Evolutionary conservation across 805 yeast genomes (phyloP), one percentile per base, ranked within the genome.

Genomic region (Saccharomycopsis fodiens): DNA sequence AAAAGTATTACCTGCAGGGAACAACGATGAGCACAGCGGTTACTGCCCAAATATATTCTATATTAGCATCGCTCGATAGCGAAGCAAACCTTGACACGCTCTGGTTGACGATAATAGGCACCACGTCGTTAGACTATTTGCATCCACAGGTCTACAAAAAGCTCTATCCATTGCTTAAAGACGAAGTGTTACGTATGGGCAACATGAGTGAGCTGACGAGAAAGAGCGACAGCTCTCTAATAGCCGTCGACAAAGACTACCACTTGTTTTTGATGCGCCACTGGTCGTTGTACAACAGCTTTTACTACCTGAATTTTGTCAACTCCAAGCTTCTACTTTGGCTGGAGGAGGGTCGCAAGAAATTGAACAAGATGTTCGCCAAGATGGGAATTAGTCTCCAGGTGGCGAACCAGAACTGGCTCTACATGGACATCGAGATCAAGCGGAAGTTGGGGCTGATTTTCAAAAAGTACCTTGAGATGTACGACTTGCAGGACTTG

Each of bases 371-470:
- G 55, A 73, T 93, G 76, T 86, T 93, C 66, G 98, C 98, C 1
- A 77, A 84, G 55, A 93, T 94, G 96, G 98, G 98, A 5, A 82
- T 93, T 4, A 82, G 96, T 0, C 68, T 93, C 40, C 82, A 78
- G 4, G 80, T 82, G n/a, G 93, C 97, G 0, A 83, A 81, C 57
- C 96, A 93, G 61, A 79, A 79, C 46, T 93, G 97, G 97, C 70
- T 82, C 21, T 94, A 91, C 60, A 78, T 91, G 80, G 93, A 87
- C 59, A 76, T 85, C 32, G 72, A 73, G 7, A 69, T 91, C 42
- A 94, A 93, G 60, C 77, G 80, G 46, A 82, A 79, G 50, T 65
- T 93, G 20, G 81, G 82, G 19, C 59, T 69, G 12, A 80, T 85
- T 19, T 83, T 93, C 57, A 73, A 69, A 49, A 78, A 77, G 54